Conservation (phyloP, 75 land plant species). For the Cunninghamia lanceolata region DNA sequence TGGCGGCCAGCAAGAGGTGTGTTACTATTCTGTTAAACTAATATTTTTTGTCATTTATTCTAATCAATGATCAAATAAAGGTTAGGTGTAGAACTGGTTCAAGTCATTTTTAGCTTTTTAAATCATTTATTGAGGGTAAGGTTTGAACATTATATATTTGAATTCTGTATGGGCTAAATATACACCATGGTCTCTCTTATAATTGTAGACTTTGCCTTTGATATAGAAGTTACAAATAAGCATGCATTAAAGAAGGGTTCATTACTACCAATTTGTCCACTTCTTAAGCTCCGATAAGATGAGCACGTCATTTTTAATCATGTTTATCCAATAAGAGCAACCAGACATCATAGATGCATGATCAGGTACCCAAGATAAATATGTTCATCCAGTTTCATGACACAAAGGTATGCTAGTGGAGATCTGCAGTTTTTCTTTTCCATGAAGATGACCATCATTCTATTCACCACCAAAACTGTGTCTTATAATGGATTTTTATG, state of each 20-base stretch:
- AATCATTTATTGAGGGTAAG: not conserved
- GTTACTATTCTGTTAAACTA: not conserved
- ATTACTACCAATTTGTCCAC: not conserved
- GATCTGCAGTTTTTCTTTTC: not conserved
- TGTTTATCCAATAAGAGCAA: no score
- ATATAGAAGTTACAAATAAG: no score
- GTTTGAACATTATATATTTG: not conserved
- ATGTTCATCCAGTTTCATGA: not conserved
- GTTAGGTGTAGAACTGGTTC: not conserved
- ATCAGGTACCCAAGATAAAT: no score
- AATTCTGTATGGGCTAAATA: not conserved
- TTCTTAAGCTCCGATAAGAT: not conserved
- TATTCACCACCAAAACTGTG: not conserved
- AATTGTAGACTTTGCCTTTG: not conserved
- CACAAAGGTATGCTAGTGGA: not conserved
- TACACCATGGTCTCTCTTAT: not conserved
- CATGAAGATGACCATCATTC: not conserved
- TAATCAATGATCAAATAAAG: not conserved
- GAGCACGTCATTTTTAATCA: not conserved
- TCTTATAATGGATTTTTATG: not conserved
- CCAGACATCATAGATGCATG: no score
- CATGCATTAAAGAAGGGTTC: not conserved
- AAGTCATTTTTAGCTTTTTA: not conserved
- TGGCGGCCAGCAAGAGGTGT: slow-evolving; percentile 96
- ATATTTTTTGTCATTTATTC: not conserved